A percentile compares a stretch with the other conserved stretches of the same genome.
phyloP scores from a whole-genome alignment of 176 grass and related monocot genomes.

The Carex scoparia region DNA sequence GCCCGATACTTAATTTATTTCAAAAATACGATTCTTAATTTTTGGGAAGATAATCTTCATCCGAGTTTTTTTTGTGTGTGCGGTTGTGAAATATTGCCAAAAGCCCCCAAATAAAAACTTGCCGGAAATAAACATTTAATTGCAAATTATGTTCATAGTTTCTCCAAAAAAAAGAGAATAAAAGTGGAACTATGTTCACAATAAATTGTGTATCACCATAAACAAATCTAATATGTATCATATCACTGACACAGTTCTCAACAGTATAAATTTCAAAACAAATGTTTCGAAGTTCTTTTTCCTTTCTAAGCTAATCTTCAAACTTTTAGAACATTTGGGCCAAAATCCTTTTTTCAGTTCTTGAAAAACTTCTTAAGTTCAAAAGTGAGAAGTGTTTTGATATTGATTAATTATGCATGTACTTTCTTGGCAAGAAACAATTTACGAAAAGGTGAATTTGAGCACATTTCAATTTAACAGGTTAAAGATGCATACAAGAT shows the following conservation, averaged over 20 bases:
- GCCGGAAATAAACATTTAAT: not conserved
- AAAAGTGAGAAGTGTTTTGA: not conserved
- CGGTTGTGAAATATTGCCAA: not conserved
- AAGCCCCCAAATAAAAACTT: not conserved
- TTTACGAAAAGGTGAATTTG: not conserved
- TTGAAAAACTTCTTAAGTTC: not conserved
- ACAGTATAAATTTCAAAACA: not conserved
- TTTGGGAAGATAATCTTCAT: not conserved
- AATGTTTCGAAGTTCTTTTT: no score
- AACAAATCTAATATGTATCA: not conserved
- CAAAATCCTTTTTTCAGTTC: not conserved
- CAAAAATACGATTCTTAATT: not conserved
- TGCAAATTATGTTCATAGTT: not conserved
- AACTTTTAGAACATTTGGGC: not conserved
- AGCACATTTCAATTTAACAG: conserved; percentile 2
- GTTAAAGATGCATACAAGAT: conserved; percentile 77
- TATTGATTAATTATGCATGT: not conserved
- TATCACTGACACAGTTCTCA: not conserved
- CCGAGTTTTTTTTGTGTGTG: not conserved
- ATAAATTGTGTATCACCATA: not conserved
- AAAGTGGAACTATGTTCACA: not conserved
- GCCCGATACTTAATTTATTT: not conserved
- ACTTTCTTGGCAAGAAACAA: not conserved
- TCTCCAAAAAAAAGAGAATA: not conserved
- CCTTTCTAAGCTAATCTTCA: not conserved